Conservation (phyloP, 2,329 filamentous ascomycete genomes). For the Drechslerella coelobrocha region DNA sequence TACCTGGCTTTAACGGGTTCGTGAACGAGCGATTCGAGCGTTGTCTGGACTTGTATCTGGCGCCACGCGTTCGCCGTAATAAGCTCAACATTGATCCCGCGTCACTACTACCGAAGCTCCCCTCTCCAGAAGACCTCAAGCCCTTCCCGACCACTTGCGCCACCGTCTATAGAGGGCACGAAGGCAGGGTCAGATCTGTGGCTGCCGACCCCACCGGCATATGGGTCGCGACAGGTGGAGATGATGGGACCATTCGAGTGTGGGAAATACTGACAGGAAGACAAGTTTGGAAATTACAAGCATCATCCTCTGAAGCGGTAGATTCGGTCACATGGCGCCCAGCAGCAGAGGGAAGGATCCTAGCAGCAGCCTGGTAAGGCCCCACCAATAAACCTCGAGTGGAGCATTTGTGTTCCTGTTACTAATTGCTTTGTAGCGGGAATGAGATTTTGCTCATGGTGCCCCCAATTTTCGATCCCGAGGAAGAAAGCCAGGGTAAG, state of each 20-base stretch:
- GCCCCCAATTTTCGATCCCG: constrained; percentile 74
- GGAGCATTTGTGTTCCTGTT: constrained; percentile 18
- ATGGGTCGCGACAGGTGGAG: constrained; percentile 88
- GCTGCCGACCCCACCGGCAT: constrained; percentile 83
- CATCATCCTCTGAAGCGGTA: constrained; percentile 76
- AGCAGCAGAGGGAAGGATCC: constrained; percentile 76
- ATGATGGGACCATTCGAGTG: constrained; percentile 88
- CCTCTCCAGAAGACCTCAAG: constrained; percentile 88
- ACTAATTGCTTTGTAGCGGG: constrained; percentile 60
- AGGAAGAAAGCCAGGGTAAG: constrained; percentile 75
- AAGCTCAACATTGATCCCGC: constrained; percentile 96
- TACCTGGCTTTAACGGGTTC: constrained; percentile 87
- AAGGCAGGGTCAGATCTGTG: constrained; percentile 83
- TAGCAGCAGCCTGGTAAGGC: constrained; percentile 73
- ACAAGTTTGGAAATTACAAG: constrained; percentile 81
- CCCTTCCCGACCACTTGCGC: constrained; percentile 93
- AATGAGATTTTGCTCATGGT: constrained; percentile 86
- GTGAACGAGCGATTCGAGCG: constrained; percentile 96
- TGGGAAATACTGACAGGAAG: constrained; percentile 88
- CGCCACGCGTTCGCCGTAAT: constrained; percentile 88
- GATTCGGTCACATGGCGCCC: constrained; percentile 91
- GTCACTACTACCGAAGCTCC: constrained; percentile 88
- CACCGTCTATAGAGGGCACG: constrained; percentile 84
- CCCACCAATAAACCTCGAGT: constrained; percentile 19
- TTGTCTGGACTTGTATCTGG: constrained; percentile 92